These are phyloP conservation scores for Sugiyamaella paludigena DNA, from an alignment of 1,139 yeast genomes.

Conservation along the genomic window DNA sequence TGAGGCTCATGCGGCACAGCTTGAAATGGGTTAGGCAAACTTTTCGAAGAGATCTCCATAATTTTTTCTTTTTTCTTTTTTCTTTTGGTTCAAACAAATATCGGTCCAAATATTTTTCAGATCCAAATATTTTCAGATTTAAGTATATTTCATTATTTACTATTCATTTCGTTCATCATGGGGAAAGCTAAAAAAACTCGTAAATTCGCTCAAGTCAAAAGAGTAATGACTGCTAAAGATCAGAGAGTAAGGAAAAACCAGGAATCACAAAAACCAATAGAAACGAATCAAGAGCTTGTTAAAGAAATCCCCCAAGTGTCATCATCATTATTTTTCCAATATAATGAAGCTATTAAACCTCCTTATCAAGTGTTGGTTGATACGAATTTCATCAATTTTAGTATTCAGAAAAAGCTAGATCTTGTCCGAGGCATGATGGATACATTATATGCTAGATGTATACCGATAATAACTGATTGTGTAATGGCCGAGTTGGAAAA, in stretches of 20 bases:
- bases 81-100: too few species aligned
- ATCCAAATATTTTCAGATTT: too few species aligned
- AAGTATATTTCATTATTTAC: too few species aligned
- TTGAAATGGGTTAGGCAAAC: too few species aligned
- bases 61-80: too few species aligned
- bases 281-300: slow-evolving; percentile 76
- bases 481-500: slow-evolving; percentile 97
- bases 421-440: slow-evolving; percentile 96
- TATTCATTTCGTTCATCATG: slow-evolving; percentile 48
- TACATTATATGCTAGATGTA: slow-evolving; percentile 87
- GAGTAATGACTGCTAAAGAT: slow-evolving; percentile 73
- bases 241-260: slow-evolving; percentile 41
- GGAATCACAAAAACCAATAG: slow-evolving; percentile 33
- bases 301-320: slow-evolving; percentile 93
- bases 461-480: slow-evolving; percentile 94
- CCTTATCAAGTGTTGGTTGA: slow-evolving; percentile 95
- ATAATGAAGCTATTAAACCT: slow-evolving; percentile 89
- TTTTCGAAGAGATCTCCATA: too few species aligned
- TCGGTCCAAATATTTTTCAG: too few species aligned
- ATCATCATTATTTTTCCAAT: slow-evolving; percentile 91
- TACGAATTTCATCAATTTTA: slow-evolving; percentile 94
- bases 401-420: slow-evolving; percentile 92
- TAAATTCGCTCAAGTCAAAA: slow-evolving; percentile 90
- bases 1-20: too few species aligned
- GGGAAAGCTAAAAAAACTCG: slow-evolving; percentile 97